Evolutionary conservation across 345 rosid species (phyloP).

Genomic region (Ceriops tagal): DNA sequence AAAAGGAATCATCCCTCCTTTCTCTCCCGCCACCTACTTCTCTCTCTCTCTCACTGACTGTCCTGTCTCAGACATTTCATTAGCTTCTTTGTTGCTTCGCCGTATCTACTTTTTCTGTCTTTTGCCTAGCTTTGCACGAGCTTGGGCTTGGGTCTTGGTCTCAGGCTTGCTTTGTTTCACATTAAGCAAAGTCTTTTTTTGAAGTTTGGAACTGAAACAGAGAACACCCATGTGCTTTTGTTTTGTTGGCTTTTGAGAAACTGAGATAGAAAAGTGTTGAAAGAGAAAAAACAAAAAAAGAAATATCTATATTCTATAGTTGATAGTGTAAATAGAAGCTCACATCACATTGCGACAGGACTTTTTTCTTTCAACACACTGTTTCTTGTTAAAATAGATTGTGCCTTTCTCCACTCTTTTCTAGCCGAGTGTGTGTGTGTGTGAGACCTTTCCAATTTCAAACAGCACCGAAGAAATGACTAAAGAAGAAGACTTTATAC

Average conservation of each 20-base stretch:
- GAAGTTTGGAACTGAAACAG: background rate
- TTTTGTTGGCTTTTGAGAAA: constrained; percentile 27
- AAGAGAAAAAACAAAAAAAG: background rate
- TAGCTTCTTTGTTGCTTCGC: background rate
- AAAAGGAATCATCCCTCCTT: background rate
- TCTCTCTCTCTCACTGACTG: too few species aligned
- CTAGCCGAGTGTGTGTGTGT: constrained; percentile 4
- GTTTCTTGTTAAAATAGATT: background rate
- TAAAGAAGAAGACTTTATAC: constrained; percentile 84
- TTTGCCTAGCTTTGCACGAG: background rate
- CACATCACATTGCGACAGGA: background rate
- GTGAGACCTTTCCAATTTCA: constrained; percentile 23
- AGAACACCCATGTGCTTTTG: constrained; percentile 33
- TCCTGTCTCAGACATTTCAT: background rate
- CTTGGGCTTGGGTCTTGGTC: background rate
- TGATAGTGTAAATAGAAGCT: background rate
- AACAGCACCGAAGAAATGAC: constrained; percentile 49
- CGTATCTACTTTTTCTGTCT: background rate
- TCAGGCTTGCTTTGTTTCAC: background rate
- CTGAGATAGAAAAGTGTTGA: background rate
- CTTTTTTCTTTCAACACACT: background rate
- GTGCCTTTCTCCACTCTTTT: background rate
- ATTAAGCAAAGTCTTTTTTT: background rate
- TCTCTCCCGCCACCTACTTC: background rate
- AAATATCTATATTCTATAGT: constrained; percentile 14